Base-by-base conservation (phyloP, 129 eudicot species). In the Flaveria robusta region DNA sequence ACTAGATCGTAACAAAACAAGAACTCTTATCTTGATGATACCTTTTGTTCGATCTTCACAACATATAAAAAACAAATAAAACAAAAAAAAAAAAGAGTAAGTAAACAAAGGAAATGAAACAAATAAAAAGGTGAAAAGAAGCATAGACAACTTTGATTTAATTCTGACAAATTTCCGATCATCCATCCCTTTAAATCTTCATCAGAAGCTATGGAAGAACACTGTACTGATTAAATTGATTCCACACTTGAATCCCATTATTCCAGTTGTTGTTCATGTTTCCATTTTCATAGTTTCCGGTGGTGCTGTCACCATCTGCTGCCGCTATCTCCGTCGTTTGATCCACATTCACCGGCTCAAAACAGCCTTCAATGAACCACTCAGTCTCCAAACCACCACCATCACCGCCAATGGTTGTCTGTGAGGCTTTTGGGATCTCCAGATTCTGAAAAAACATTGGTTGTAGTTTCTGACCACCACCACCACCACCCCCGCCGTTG, bases 371-470 rank as follows among this genome's bases (percentile, higher is more conserved):
- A 63, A 87, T 76, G 64, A 75, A 87, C 92, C 90, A 87, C 69
- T 87, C 90, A 7, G 88, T 81, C 72, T 70, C 73, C 45, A 84
- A 43, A 66, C 81, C 54, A 39, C 77, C 70, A 23, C 45, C 55
- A 42, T 63, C 78, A 24, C 47, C 67, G 16, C 50, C 56, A 55
- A 37, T 42, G 3, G 52, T 64, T 14, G 68, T 47, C 41, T 47
- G 72, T 67, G 73, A 27, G 37, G 73, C 79, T 46, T 84, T 86
- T 13, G 87, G 52, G 29, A 68, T 75, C 70, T 90, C 93, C 13
- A 90, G 65, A 39, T 87, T 90, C 63, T 85, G 87, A 72, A 90
- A 86, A 80, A 84, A 74, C 22, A 88, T 82, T 34, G 91, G 89
- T 50, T 90, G 89, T 42, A 87, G 83, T 55, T 78, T 88, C 41